These are phyloP conservation scores for Paradendryphiella salina DNA, from an alignment of 2,329 filamentous ascomycete species.

Conservation along the genomic window DNA sequence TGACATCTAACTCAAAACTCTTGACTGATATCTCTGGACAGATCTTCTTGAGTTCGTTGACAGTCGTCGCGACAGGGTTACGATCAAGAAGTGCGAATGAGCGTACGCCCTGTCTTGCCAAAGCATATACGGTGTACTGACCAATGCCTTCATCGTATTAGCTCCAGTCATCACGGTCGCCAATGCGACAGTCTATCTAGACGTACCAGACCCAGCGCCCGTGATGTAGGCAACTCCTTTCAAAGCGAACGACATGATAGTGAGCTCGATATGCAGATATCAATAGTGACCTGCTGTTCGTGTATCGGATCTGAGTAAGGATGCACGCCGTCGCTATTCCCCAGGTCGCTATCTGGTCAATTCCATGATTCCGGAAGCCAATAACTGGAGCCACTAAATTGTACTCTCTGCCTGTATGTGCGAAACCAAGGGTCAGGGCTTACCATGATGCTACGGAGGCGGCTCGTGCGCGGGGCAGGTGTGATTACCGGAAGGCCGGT, in stretches of 20 bases:
- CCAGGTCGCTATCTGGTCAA: too few relatives aligned
- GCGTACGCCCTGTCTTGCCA: constrained; percentile 55
- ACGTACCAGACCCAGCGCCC: constrained; percentile 53
- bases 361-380: background rate
- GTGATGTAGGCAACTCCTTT: constrained; percentile 56
- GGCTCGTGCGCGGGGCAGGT: background rate
- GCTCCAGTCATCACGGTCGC: background rate
- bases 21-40: constrained; percentile 51
- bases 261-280: background rate
- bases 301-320: background rate
- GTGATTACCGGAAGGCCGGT: background rate
- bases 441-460: too few relatives aligned
- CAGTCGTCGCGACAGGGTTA: constrained; percentile 43
- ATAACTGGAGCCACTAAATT: background rate
- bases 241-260: constrained; percentile 47
- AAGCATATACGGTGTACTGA: constrained; percentile 51
- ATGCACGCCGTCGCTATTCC: background rate
- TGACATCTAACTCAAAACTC: constrained; percentile 53
- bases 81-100: constrained; percentile 55
- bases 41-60: constrained; percentile 40
- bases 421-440: too few relatives aligned
- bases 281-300: background rate
- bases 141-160: constrained; percentile 53
- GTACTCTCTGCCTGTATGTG: background rate
- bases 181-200: background rate